Evolutionary conservation across 331 rosid species (phyloP), one percentile per base, ranked within the genome.

Genomic region (Phaseolus coccineus): DNA sequence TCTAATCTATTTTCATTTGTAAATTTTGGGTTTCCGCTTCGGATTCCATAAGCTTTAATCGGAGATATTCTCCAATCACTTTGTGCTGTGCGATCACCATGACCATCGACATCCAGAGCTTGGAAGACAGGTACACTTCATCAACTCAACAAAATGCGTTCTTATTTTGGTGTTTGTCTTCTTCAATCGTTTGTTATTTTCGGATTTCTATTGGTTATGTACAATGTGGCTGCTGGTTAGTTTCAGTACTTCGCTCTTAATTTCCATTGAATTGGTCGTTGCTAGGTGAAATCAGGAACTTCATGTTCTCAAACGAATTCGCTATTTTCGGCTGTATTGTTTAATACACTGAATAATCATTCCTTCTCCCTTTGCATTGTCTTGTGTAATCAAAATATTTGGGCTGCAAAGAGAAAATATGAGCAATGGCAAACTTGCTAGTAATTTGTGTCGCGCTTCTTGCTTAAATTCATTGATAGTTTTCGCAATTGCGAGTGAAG

Each of bases 121-220:
- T 90, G 79, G 84, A 82, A 85, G 84, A 88, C 76, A 87, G 91
- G 97, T 85, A 40, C 73, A 42, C 82, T 64, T 50, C 55, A 37
- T 74, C 64, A 70, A 22, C 63, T 71, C 58, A 5, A 52, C 56
- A 5, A 57, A 83, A 62, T 44, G 77, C 65, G 24, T 37, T 19
- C 4, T 57, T 35, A 33, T 39, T 19, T 3, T 19, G 30, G 0
- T 57, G 33, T 50, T 48, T 15, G 0, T n/a, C 58, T 24, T 80
- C 12, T 28, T 61, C 42, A 13, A 13, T 61, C 30, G 8, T 6
- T 5, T 37, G 63, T 52, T 68, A 62, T 52, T 39, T 74, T 62
- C 13, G 35, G 7, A 24, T 69, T 65, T 47, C 28, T 27, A 55
- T 77, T 35, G 62, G 47, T 53, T 81, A 30, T 19, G 14, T 70